Evolutionary conservation across 176 grass and related monocot species (phyloP).

Genomic region (Dactylis glomerata): DNA sequence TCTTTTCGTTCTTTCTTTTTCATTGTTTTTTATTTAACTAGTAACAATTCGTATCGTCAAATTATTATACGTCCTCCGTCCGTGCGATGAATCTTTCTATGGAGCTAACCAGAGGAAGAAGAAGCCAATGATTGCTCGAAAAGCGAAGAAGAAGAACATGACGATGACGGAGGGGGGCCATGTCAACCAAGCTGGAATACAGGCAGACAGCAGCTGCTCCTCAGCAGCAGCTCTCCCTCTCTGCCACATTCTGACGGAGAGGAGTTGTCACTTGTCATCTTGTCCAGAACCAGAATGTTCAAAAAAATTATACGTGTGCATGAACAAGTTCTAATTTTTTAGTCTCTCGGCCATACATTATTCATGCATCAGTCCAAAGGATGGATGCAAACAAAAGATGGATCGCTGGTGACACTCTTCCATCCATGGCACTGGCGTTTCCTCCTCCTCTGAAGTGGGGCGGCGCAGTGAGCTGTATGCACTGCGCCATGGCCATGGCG

Average conservation of each 20-base stretch:
- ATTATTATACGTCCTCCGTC: background rate
- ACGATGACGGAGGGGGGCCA: conserved; percentile 6
- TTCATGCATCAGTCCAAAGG: background rate
- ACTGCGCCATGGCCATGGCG: background rate
- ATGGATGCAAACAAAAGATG: background rate
- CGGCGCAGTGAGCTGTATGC: background rate
- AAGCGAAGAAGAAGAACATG: conserved; percentile 15
- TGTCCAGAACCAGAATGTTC: background rate
- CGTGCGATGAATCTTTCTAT: conserved; percentile 16
- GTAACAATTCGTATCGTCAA: background rate
- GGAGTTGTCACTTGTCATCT: background rate
- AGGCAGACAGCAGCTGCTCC: conserved; percentile 34
- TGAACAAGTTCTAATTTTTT: background rate
- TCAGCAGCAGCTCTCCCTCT: background rate
- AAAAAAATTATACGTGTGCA: background rate
- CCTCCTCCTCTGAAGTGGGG: background rate
- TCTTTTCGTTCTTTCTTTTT: background rate
- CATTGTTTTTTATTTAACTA: background rate
- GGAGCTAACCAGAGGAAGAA: conserved; percentile 2
- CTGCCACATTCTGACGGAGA: background rate
- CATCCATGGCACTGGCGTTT: background rate
- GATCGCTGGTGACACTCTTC: background rate
- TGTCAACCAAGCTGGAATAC: conserved; percentile 37
- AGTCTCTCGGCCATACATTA: background rate
- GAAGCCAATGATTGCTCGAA: conserved; percentile 42